Conservation (phyloP, 169 alveolate genomes). For the Cryptosporidium muris region DNA sequence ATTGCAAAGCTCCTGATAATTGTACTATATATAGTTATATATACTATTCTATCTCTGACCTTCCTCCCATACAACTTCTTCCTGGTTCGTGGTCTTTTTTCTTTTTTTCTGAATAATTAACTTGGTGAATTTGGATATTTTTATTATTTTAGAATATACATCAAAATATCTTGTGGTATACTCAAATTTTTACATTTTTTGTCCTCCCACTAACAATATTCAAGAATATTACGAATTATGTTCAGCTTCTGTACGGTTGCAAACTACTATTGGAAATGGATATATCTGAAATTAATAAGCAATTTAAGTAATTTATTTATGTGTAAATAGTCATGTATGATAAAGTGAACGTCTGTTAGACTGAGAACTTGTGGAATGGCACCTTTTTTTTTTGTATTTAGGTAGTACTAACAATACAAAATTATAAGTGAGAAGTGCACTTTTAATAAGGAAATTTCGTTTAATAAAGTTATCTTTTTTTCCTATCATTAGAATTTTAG, state of each 20-base stretch:
- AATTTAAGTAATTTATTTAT: neutral
- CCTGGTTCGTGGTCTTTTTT: no score
- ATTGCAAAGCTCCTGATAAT: no score
- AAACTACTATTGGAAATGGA: constrained; percentile 26
- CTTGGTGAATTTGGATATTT: no score
- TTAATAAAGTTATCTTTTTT: neutral
- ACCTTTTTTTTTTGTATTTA: neutral
- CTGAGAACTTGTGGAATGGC: no score
- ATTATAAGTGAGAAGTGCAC: no score
- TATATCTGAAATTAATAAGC: constrained; percentile 14
- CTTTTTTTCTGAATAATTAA: no score
- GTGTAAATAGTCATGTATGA: neutral
- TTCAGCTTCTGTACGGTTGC: constrained; percentile 38
- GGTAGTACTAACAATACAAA: neutral
- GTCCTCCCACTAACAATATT: constrained; percentile 13
- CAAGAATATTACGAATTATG: constrained; percentile 31
- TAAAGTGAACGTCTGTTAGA: neutral
- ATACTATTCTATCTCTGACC: no score
- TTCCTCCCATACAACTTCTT: no score
- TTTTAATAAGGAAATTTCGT: neutral
- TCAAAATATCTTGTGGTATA: neutral
- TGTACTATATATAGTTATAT: no score
- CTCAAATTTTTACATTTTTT: neutral
- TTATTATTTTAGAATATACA: neutral
- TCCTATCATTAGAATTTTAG: neutral